Evolutionary conservation across 2,329 filamentous ascomycete genomes (phyloP).

Genomic region (Ceratocystis smalleyi): DNA sequence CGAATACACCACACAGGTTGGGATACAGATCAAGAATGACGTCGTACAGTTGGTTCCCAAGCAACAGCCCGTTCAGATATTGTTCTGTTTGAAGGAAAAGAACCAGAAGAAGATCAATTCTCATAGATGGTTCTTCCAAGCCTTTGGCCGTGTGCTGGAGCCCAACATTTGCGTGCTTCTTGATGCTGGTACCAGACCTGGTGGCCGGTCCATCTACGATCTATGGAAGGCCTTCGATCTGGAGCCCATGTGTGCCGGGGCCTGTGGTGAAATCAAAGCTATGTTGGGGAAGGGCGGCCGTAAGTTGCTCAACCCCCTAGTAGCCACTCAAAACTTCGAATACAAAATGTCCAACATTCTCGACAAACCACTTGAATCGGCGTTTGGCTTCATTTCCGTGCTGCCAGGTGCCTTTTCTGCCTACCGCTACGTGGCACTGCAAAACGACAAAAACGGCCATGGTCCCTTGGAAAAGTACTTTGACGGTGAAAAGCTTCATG

Average conservation of each 20-base stretch:
- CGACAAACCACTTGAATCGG: constrained; percentile 91
- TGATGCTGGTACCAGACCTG: constrained; percentile 89
- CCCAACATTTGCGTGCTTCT: constrained; percentile 95
- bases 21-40: constrained; percentile 76
- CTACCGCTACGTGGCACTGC: constrained; percentile 83
- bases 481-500: constrained; percentile 88
- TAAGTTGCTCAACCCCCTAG: constrained; percentile 80
- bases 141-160: constrained; percentile 79
- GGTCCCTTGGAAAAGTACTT: constrained; percentile 95
- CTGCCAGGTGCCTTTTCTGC: constrained; percentile 96
- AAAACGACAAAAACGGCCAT: constrained; percentile 90
- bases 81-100: constrained; percentile 98
- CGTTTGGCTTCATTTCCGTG: constrained; percentile 95
- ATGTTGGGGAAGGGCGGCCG: constrained; percentile 78
- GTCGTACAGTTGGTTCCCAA: constrained; percentile 73
- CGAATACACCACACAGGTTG: constrained; percentile 81
- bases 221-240: constrained; percentile 98
- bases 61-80: constrained; percentile 82
- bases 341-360: constrained; percentile 99
- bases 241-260: constrained; percentile 92
- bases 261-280: constrained; percentile 97
- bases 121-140: constrained; percentile 97
- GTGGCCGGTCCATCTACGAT: constrained; percentile 88
- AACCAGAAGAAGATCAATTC: constrained; percentile 99
- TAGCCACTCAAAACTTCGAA: constrained; percentile 96